A percentile compares a stretch with the other conserved stretches of the same genome.
Conservation (phyloP, 208 protist species). For the Wallacemonas collosoma region DNA sequence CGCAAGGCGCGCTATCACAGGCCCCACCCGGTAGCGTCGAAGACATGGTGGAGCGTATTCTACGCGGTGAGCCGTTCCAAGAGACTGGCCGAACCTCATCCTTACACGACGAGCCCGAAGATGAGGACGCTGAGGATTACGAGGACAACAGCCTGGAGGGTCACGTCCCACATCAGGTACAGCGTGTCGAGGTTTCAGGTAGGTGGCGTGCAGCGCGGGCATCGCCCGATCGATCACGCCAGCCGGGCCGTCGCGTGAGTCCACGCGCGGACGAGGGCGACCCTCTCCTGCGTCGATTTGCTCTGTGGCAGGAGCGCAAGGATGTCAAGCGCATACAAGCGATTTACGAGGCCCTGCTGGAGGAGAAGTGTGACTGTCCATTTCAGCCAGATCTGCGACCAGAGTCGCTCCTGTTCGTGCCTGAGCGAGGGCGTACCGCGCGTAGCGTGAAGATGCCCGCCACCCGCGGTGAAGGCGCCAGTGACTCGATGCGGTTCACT, state of each 20-base stretch:
- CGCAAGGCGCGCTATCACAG: not conserved
- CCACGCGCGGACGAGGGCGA: slow-evolving; percentile 9
- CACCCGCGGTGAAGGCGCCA: no score
- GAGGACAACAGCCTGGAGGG: slow-evolving; percentile 1
- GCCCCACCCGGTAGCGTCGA: slow-evolving; percentile 18
- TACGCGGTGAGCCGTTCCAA: slow-evolving; percentile 12
- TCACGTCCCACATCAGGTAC: not conserved
- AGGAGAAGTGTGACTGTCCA: slow-evolving; percentile 54
- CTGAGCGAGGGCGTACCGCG: not conserved
- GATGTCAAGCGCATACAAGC: slow-evolving; percentile 60
- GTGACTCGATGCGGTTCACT: no score
- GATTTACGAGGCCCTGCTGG: slow-evolving; percentile 56
- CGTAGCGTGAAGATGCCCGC: no score
- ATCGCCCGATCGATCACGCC: not conserved
- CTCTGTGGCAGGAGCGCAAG: slow-evolving; percentile 60
- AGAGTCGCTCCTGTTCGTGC: slow-evolving; percentile 8
- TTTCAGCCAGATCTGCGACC: slow-evolving; percentile 38
- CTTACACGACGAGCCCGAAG: not conserved
- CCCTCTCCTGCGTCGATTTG: slow-evolving; percentile 42
- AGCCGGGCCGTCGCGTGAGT: no score
- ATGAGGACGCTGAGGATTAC: slow-evolving; percentile 17
- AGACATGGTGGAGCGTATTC: slow-evolving; percentile 33
- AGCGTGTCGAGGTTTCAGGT: not conserved
- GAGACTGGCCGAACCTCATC: not conserved
- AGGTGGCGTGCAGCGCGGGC: not conserved